phyloP scores from a whole-genome alignment of 805 yeast species.

The Saccharomycopsis oosterbeekiorum region DNA sequence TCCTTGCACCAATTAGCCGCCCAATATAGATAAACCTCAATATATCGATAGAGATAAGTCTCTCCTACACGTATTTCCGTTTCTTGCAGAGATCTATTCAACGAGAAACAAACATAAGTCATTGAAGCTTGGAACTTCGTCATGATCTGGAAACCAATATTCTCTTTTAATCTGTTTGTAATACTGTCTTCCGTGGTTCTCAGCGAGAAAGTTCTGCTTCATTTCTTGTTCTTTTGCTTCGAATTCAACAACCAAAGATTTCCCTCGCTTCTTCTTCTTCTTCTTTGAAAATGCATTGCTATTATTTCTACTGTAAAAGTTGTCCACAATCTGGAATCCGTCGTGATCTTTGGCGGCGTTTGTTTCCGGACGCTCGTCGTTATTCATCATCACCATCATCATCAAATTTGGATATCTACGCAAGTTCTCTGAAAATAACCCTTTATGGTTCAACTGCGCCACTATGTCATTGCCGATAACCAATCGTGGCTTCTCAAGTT shows the following conservation, averaged over 20 bases:
- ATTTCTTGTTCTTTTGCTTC: neutral
- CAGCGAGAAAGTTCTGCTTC: neutral
- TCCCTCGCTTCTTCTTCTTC: neutral
- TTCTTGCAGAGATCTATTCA: neutral
- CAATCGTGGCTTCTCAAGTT: neutral
- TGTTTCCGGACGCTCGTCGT: neutral
- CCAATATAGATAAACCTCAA: no score
- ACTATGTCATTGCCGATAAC: constrained; percentile 6
- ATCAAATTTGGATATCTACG: neutral
- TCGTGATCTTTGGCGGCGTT: neutral
- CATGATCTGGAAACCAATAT: neutral
- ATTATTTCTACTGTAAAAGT: neutral
- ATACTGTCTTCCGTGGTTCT: neutral
- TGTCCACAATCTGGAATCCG: neutral
- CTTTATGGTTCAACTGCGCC: constrained; percentile 1
- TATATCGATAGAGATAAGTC: no score
- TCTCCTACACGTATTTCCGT: no score
- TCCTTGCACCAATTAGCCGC: no score
- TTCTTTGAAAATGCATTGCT: neutral
- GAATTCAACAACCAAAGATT: neutral
- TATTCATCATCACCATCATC: neutral
- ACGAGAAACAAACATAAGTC: neutral
- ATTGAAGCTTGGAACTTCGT: neutral
- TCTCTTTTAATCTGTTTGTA: neutral
- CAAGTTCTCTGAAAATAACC: neutral